Percentiles rank a stretch among this genome's conserved stretches.
Conservation (phyloP, 2,329 filamentous ascomycete species). For the Aspergillus tanneri region DNA sequence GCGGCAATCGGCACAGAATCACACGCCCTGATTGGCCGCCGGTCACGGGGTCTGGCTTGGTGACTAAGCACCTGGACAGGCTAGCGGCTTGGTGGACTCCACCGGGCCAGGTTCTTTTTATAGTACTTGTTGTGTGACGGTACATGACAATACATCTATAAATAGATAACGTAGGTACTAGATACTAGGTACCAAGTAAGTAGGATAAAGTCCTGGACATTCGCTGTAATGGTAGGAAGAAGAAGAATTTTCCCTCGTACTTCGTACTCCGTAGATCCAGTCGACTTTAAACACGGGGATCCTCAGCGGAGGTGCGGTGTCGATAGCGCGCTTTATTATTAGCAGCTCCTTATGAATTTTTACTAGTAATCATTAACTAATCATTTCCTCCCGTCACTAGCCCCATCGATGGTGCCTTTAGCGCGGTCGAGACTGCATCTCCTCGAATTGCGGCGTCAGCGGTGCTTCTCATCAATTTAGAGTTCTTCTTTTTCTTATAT, state of each 20-base stretch:
- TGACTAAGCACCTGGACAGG: not conserved
- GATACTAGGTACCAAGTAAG: too few relatives aligned
- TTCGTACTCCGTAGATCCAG: not conserved
- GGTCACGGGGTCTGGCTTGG: too few relatives aligned
- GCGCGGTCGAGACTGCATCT: too few relatives aligned
- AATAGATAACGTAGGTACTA: not conserved
- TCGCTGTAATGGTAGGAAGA: slow-evolving; percentile 1
- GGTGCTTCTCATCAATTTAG: too few relatives aligned
- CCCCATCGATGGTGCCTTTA: too few relatives aligned
- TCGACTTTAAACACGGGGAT: not conserved
- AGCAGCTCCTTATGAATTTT: too few relatives aligned
- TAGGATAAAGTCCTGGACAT: too few relatives aligned
- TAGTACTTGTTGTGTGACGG: slow-evolving; percentile 4
- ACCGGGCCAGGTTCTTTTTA: slow-evolving; percentile 9
- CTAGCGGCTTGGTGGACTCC: not conserved
- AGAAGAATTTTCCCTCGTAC: not conserved
- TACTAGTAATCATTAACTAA: not conserved
- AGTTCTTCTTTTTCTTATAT: too few relatives aligned
- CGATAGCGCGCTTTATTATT: slow-evolving; percentile 12
- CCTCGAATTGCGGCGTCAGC: too few relatives aligned
- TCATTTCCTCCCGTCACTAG: not conserved
- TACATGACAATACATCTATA: not conserved
- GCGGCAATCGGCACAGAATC: too few relatives aligned
- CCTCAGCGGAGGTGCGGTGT: slow-evolving; percentile 9
- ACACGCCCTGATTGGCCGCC: too few relatives aligned